Evolutionary conservation across 1,139 yeast species (phyloP), one percentile per base, ranked within the genome.

Genomic region (Blastobotrys illinoisensis): DNA sequence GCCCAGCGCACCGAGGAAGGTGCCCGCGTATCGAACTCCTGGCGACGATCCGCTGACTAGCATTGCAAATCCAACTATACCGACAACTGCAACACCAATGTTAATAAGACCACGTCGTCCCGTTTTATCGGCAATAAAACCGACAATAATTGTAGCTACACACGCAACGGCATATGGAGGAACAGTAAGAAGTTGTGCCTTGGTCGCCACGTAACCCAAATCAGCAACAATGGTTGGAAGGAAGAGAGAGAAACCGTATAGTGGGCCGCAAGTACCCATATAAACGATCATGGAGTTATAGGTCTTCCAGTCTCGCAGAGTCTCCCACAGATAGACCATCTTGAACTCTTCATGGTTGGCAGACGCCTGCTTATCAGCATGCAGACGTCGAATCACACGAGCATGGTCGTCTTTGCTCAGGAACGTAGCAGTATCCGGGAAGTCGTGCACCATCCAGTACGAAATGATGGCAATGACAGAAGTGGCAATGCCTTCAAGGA

Each of bases 401-500:
- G 69, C 70, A 47, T 74, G 71, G 64, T 81, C 86, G 46, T 76
- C 72, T 13, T 68, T 73, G 26, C 68, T 74, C 56, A 82, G 72
- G 67, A 81, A 80, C 54, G 74, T 71, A 24, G 80, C 74, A 52
- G 73, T 73, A 23, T 68, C 70, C 18, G 82, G 82, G 66, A 70
- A 74, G 62, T 80, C 83, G 32, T 81, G 80, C 54, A 83, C 68
- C 1, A 77, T 65, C 60, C 78, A 77, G 61, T 70, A 80, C 28
- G 81, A 74, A 20, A 75, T 56, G 11, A 75, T 52, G 0, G 82
- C 82, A 57, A 80, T 74, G 1, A 79, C 78, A 48, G 76, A 73
- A 9, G 86, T 80, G 23, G 76, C 67, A 5, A 74, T 66, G 1
- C 86, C 86, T 62, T 82, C 86, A 47, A 82, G 68, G 51, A 82